These are phyloP conservation scores for Sequoiadendron giganteum DNA, from an alignment of 75 land plant species.

Conservation along the genomic window DNA sequence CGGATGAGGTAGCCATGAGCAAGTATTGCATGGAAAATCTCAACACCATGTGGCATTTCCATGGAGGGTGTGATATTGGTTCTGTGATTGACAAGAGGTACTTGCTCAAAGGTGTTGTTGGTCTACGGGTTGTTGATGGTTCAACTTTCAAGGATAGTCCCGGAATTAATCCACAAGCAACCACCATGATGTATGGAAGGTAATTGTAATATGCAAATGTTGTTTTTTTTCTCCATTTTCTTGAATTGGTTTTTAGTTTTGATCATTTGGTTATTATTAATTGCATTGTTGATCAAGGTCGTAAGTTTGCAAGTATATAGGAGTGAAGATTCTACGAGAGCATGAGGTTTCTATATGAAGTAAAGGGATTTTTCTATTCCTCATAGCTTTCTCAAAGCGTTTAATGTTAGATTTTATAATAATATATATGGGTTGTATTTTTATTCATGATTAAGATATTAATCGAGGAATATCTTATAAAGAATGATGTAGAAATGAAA, in stretches of 20 bases:
- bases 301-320: background rate
- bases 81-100: background rate
- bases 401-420: too few species aligned
- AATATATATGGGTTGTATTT: too few species aligned
- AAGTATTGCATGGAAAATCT: background rate
- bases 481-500: too few species aligned
- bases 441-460: too few species aligned
- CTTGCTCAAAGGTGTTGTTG: constrained; percentile 2
- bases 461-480: too few species aligned
- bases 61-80: constrained; percentile 15
- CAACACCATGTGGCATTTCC: constrained; percentile 16
- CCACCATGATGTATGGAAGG: constrained; percentile 14
- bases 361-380: background rate
- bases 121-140: constrained; percentile 7
- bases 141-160: constrained; percentile 10
- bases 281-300: too few species aligned
- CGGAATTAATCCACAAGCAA: constrained; percentile 18
- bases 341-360: background rate
- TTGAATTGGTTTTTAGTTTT: background rate
- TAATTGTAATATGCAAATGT: background rate
- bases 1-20: background rate
- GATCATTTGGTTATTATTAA: too few species aligned
- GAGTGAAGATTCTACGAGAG: background rate
- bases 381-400: too few species aligned
- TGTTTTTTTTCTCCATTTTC: too few species aligned